Evolutionary conservation across 805 yeast genomes (phyloP), one percentile per base, ranked within the genome.

Genomic region (Hanseniaspora pseudoguilliermondii): DNA sequence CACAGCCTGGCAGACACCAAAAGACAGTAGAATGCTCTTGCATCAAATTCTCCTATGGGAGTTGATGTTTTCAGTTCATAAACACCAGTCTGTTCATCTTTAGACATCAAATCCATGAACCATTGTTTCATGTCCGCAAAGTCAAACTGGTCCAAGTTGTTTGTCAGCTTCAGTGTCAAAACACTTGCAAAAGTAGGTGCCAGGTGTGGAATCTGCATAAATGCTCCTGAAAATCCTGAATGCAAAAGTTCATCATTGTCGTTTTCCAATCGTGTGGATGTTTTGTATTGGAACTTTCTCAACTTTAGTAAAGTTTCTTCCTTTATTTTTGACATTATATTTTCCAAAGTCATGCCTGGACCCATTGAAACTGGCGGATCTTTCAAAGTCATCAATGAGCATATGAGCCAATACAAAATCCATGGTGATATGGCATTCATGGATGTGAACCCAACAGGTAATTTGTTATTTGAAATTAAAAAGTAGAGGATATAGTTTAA

Each of bases 401-500:
- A 88, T 47, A 78, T 65, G 7, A 83, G 69, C 98, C 98, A 93
- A 65, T 85, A 91, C 1, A 86, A 57, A 63, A 91, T 70, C 97
- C 97, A 93, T 0, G 95, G 82, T 58, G 84, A 89, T n/a, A 93
- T 85, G 0, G 97, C 93, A 67, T 91, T 97, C 48, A 87, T 72
- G 0, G 76, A 75, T 3, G 67, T 64, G 65, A 76, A 83, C 9
- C 66, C 70, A 2, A 69, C 59, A 0, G 89, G 85, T 29, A 85
- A 71, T 18, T 75, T 70, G 11, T 68, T 64, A 25, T 46, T 10
- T 65, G 61, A 25, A 80, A 68, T 20, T 72, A 70, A n/a, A 64
- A 57, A 21, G 70, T 66, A 15, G 79, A 66, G 62, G 74, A 84
- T 51, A 59, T 41, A 47, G 27, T 32, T 21, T 5, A 50, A 4